Evolutionary conservation across 1,284 basidiomycete genomes (phyloP).

Genomic region (Baeospora myosura): DNA sequence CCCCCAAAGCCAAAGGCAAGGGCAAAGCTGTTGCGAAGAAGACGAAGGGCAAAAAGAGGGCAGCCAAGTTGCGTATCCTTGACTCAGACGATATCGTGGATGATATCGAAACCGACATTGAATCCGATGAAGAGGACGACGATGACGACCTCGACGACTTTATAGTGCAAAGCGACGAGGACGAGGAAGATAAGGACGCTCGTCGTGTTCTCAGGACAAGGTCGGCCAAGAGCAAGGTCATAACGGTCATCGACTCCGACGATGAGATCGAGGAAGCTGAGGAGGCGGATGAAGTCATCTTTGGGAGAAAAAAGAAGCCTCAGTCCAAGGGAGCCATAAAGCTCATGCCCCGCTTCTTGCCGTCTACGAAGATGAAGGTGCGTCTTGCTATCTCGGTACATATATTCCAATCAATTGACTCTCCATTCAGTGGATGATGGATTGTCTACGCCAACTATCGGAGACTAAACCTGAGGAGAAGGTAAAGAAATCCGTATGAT

Average conservation of each 20-base stretch:
- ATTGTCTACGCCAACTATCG: constrained; percentile 30
- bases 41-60: constrained; percentile 10
- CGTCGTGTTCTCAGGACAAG: constrained; percentile 30
- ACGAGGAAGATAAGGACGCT: constrained; percentile 39
- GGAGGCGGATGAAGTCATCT: constrained; percentile 34
- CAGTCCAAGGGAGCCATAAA: constrained; percentile 23
- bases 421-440: constrained; percentile 45
- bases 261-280: constrained; percentile 33
- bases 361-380: constrained; percentile 62
- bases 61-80: background rate
- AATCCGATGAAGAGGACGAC: constrained; percentile 22
- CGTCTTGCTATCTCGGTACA: constrained; percentile 10
- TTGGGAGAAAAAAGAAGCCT: constrained; percentile 26
- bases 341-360: constrained; percentile 42
- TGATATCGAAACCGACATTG: constrained; percentile 11
- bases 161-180: constrained; percentile 44
- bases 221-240: constrained; percentile 23
- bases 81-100: constrained; percentile 7
- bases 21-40: too few species aligned
- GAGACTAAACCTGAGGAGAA: constrained; percentile 49
- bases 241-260: constrained; percentile 39
- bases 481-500: constrained; percentile 23
- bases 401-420: too few species aligned
- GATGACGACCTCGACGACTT: constrained; percentile 45
- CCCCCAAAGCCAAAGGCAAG: constrained; percentile 21